These are phyloP conservation scores for Venturia asperata DNA, from an alignment of 2,329 filamentous ascomycete species.

Conservation along the genomic window DNA sequence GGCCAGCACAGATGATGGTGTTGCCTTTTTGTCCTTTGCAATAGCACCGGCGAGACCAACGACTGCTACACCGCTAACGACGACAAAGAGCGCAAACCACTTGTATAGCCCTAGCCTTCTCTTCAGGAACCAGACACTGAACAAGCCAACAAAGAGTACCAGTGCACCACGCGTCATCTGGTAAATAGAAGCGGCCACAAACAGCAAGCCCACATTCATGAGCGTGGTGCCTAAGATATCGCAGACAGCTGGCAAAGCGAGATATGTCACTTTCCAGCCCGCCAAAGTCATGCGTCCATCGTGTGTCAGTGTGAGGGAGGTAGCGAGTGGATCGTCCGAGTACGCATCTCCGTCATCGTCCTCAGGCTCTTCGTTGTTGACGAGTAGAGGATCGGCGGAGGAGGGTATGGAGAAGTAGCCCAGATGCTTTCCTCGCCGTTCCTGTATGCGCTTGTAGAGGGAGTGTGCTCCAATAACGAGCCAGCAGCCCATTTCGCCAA, in stretches of 20 bases:
- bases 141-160: constrained; percentile 90
- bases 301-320: constrained; percentile 7
- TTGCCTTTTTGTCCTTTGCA: constrained; percentile 57
- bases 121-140: constrained; percentile 85
- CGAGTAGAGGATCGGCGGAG: constrained; percentile 16
- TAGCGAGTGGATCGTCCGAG: constrained; percentile 38
- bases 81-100: constrained; percentile 80
- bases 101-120: constrained; percentile 79
- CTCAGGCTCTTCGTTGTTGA: constrained; percentile 16
- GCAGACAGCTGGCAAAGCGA: constrained; percentile 82
- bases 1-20: constrained; percentile 20
- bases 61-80: constrained; percentile 79
- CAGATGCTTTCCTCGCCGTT: not conserved
- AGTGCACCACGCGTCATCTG: constrained; percentile 96
- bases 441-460: constrained; percentile 52
- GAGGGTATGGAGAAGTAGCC: constrained; percentile 9
- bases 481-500: constrained; percentile 95
- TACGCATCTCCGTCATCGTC: constrained; percentile 39
- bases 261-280: constrained; percentile 64
- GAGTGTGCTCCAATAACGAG: constrained; percentile 69
- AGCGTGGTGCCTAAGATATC: constrained; percentile 93
- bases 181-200: constrained; percentile 93
- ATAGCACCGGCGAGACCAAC: constrained; percentile 86
- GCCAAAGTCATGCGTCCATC: constrained; percentile 53
- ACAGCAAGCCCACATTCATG: constrained; percentile 92